Conservation (phyloP, 164 flowering plant genomes). For the Sextonia rubra region DNA sequence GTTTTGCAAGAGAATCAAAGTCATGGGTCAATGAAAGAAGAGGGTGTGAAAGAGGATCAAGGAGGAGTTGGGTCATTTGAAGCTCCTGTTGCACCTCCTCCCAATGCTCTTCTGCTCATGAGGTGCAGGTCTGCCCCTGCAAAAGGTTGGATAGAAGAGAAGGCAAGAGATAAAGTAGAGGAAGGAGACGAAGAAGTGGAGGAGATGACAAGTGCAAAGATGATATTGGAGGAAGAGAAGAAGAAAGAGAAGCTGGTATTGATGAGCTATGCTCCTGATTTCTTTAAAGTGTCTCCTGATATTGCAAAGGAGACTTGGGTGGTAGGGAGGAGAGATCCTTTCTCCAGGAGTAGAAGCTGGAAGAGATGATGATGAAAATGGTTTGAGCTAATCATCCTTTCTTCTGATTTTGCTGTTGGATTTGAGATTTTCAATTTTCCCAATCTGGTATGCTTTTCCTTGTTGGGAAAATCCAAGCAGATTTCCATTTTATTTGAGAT, state of each 20-base stretch:
- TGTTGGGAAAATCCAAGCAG: conserved; percentile 14
- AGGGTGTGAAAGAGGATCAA: background rate
- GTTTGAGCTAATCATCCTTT: background rate
- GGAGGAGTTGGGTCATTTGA: conserved; percentile 15
- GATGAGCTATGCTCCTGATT: conserved; percentile 58
- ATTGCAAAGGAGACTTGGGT: conserved; percentile 87
- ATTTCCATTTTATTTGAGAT: conserved; percentile 8
- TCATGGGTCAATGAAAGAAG: conserved; percentile 8
- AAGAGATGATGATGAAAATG: conserved; percentile 41
- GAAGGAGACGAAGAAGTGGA: conserved; percentile 20
- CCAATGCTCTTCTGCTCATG: conserved; percentile 86
- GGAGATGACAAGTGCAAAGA: conserved; percentile 17
- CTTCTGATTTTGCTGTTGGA: background rate
- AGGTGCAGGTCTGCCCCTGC: conserved; percentile 91
- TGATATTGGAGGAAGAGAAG: conserved; percentile 37
- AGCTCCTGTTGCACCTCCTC: conserved; percentile 48
- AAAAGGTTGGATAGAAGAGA: conserved; percentile 45
- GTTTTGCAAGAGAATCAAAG: conserved; percentile 59
- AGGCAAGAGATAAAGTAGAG: conserved; percentile 11
- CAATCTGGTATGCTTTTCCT: background rate
- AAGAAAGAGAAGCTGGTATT: conserved; percentile 44
- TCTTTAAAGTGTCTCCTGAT: conserved; percentile 63
- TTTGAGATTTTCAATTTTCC: background rate
- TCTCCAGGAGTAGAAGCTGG: conserved; percentile 78
- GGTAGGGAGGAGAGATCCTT: conserved; percentile 54